Conservation (phyloP, 2,329 filamentous ascomycete genomes). For the Pseudogymnoascus sp. region DNA sequence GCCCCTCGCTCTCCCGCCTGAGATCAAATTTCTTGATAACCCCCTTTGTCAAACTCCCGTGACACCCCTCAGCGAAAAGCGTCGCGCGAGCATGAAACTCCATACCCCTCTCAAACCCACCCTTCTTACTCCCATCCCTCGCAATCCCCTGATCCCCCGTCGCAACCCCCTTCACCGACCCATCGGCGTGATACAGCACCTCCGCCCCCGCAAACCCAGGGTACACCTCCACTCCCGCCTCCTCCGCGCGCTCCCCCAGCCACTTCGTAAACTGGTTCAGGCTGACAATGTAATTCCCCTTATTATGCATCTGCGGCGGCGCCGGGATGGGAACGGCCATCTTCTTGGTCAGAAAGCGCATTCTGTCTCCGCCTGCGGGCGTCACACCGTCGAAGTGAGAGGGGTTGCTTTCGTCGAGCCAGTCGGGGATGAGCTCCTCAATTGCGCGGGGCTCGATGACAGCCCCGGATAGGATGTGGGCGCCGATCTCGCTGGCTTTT, state of each 20-base stretch:
- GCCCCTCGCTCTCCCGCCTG: slow-evolving; percentile 77
- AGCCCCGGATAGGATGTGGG: slow-evolving; percentile 91
- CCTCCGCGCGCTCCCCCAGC: slow-evolving; percentile 93
- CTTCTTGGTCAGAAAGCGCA: slow-evolving; percentile 87
- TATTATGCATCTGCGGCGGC: slow-evolving; percentile 95
- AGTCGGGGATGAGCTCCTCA: slow-evolving; percentile 85
- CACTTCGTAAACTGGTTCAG: slow-evolving; percentile 92
- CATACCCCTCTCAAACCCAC: slow-evolving; percentile 92
- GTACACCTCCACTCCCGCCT: slow-evolving; percentile 91
- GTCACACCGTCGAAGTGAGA: slow-evolving; percentile 82
- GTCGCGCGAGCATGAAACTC: slow-evolving; percentile 92
- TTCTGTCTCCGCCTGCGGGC: slow-evolving; percentile 71
- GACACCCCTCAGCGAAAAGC: slow-evolving; percentile 87
- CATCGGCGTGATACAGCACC: slow-evolving; percentile 76
- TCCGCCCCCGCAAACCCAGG: slow-evolving; percentile 93
- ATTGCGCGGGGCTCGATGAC: slow-evolving; percentile 85
- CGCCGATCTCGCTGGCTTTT: slow-evolving; percentile 89
- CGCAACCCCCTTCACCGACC: slow-evolving; percentile 84
- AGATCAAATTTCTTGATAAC: slow-evolving; percentile 91
- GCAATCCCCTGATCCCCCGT: slow-evolving; percentile 89
- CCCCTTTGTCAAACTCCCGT: slow-evolving; percentile 91
- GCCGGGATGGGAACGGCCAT: slow-evolving; percentile 70
- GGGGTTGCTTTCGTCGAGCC: slow-evolving; percentile 81
- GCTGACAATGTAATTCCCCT: slow-evolving; percentile 95
- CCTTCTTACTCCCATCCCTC: slow-evolving; percentile 74